Conservation (phyloP, 2,329 filamentous ascomycete genomes). For the Ceratocystis huliohia region DNA sequence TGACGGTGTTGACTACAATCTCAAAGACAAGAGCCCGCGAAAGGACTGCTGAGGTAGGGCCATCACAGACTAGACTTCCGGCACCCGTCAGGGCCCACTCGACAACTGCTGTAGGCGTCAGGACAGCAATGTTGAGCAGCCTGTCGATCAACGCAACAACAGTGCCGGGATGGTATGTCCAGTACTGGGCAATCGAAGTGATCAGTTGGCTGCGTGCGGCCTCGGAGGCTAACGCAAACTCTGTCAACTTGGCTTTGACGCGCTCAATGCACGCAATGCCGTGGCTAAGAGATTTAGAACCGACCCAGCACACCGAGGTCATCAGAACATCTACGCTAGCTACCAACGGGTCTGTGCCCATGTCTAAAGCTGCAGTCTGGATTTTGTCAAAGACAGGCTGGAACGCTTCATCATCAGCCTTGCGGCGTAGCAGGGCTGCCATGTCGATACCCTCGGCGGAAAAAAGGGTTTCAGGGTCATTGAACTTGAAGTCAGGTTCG, state of each 20-base stretch:
- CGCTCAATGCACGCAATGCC: constrained; percentile 92
- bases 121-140: constrained; percentile 89
- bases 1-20: constrained; percentile 75
- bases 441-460: constrained; percentile 74
- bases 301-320: constrained; percentile 84
- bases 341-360: constrained; percentile 64
- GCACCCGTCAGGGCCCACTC: constrained; percentile 67
- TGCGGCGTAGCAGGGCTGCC: constrained; percentile 64
- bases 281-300: constrained; percentile 90
- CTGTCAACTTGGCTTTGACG: constrained; percentile 75
- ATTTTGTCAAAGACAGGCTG: constrained; percentile 68
- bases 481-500: constrained; percentile 89
- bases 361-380: constrained; percentile 60
- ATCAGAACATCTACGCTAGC: constrained; percentile 89
- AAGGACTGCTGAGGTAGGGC: constrained; percentile 51
- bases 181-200: constrained; percentile 79
- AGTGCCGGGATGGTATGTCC: constrained; percentile 81
- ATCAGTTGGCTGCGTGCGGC: constrained; percentile 78
- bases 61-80: constrained; percentile 36
- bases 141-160: constrained; percentile 92
- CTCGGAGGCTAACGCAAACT: constrained; percentile 62
- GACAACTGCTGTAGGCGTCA: constrained; percentile 72
- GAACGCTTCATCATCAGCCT: constrained; percentile 77
- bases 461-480: constrained; percentile 65
- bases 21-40: constrained; percentile 72